Percentiles rank a stretch among this genome's conserved stretches.
phyloP scores from a whole-genome alignment of 1,284 basidiomycete species.

The Meira nashicola region DNA sequence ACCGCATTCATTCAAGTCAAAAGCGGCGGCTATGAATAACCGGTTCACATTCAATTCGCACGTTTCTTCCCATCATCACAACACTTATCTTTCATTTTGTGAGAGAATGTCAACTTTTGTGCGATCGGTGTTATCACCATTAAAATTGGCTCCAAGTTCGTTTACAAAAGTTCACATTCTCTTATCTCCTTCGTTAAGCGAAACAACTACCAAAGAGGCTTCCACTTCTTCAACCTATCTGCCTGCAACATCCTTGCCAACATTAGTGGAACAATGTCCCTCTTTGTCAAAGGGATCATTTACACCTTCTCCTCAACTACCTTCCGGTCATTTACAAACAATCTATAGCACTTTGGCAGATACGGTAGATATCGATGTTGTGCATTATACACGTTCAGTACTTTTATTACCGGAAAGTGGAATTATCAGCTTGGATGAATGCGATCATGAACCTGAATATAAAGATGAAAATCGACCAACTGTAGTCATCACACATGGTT shows the following conservation, averaged over 20 bases:
- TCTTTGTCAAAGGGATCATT: slow-evolving; percentile 1
- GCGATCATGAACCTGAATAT: slow-evolving; percentile 8
- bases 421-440: slow-evolving; percentile 35
- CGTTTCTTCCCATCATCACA: too few relatives aligned
- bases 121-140: neutral
- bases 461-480: slow-evolving; percentile 25
- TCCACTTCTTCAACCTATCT: slow-evolving; percentile 1
- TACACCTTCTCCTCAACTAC: slow-evolving; percentile 18
- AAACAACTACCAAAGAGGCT: neutral
- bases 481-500: slow-evolving; percentile 46
- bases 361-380: slow-evolving; percentile 33
- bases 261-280: slow-evolving; percentile 4
- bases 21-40: too few relatives aligned
- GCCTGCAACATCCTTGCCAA: neutral
- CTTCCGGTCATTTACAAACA: slow-evolving; percentile 47
- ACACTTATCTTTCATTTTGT: too few relatives aligned
- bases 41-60: too few relatives aligned
- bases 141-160: neutral
- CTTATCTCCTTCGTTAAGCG: neutral
- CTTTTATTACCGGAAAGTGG: slow-evolving; percentile 48
- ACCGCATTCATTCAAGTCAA: too few relatives aligned
- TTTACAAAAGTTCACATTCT: neutral
- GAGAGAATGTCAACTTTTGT: neutral
- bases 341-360: slow-evolving; percentile 40
- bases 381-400: slow-evolving; percentile 41